These are phyloP conservation scores for Colletotrichum sp. DNA, from an alignment of 2,329 filamentous ascomycete species.

Conservation along the genomic window DNA sequence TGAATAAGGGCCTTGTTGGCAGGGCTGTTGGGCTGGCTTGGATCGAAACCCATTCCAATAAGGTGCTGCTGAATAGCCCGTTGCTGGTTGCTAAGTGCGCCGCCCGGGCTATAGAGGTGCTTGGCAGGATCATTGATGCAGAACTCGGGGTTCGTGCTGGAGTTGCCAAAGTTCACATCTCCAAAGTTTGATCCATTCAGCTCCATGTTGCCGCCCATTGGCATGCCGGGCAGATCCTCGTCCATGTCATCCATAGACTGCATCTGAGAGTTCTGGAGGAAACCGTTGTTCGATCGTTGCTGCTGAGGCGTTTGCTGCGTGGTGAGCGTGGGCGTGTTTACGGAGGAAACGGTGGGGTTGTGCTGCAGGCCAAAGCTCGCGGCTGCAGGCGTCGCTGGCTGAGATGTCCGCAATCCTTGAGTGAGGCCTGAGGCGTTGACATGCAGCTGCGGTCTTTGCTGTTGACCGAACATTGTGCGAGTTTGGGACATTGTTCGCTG, in stretches of 20 bases:
- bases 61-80: slow-evolving; percentile 70
- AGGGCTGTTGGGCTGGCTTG: slow-evolving; percentile 79
- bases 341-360: slow-evolving; percentile 95
- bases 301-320: slow-evolving; percentile 72
- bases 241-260: slow-evolving; percentile 75
- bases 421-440: slow-evolving; percentile 78
- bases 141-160: slow-evolving; percentile 50
- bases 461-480: slow-evolving; percentile 71
- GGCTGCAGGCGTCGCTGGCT: slow-evolving; percentile 83
- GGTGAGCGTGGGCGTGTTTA: slow-evolving; percentile 91
- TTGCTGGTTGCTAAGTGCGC: slow-evolving; percentile 67
- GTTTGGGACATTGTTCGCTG: slow-evolving; percentile 70
- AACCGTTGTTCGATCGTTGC: slow-evolving; percentile 28
- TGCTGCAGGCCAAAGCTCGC: slow-evolving; percentile 82
- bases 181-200: slow-evolving; percentile 57
- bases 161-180: slow-evolving; percentile 59
- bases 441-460: slow-evolving; percentile 75
- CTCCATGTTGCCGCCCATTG: slow-evolving; percentile 66
- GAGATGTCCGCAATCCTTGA: slow-evolving; percentile 83
- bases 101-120: slow-evolving; percentile 86
- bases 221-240: slow-evolving; percentile 70
- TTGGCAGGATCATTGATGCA: slow-evolving; percentile 95
- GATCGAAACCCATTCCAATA: slow-evolving; percentile 76
- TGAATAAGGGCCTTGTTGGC: slow-evolving; percentile 66
- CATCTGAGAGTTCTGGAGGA: slow-evolving; percentile 61